Evolutionary conservation across 2,329 filamentous ascomycete species (phyloP).

Genomic region (Claviceps capensis): DNA sequence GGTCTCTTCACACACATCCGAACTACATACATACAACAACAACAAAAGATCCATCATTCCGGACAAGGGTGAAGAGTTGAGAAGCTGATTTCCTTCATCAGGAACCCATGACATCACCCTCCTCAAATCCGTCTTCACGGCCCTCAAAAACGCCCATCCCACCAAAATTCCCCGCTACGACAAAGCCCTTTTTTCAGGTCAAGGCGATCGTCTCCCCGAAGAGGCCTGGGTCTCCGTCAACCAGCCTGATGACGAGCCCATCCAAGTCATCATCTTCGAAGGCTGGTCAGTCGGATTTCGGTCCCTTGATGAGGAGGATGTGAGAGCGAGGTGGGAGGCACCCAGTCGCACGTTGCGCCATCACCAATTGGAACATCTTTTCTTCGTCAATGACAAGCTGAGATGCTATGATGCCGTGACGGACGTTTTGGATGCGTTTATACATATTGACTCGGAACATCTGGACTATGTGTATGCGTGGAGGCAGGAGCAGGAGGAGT

Average conservation of each 20-base stretch:
- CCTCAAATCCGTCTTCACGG: conserved; percentile 44
- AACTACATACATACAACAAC: too few species aligned
- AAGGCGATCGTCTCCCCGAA: conserved; percentile 58
- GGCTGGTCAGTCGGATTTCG: conserved; percentile 87
- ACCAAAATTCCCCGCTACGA: conserved; percentile 62
- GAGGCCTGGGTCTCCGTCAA: conserved; percentile 48
- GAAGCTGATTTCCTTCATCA: conserved; percentile 6
- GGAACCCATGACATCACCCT: conserved; percentile 62
- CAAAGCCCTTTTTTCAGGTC: conserved; percentile 63
- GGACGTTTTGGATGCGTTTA: conserved; percentile 36
- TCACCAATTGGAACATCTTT: conserved; percentile 35
- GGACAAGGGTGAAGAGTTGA: not conserved
- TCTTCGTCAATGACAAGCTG: conserved; percentile 35
- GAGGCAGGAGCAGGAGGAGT: conserved; percentile 68
- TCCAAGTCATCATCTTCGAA: conserved; percentile 64
- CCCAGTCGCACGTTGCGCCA: conserved; percentile 33
- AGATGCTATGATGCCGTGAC: conserved; percentile 34
- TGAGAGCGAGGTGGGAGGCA: conserved; percentile 38
- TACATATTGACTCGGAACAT: conserved; percentile 56
- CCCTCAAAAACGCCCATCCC: conserved; percentile 37
- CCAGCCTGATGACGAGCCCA: conserved; percentile 30
- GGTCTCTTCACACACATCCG: not conserved
- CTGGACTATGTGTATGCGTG: conserved; percentile 68
- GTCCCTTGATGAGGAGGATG: conserved; percentile 36
- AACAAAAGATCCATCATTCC: too few species aligned